Evolutionary conservation across 163 green algal genomes (phyloP).

Genomic region (Chlorella variabilis): DNA sequence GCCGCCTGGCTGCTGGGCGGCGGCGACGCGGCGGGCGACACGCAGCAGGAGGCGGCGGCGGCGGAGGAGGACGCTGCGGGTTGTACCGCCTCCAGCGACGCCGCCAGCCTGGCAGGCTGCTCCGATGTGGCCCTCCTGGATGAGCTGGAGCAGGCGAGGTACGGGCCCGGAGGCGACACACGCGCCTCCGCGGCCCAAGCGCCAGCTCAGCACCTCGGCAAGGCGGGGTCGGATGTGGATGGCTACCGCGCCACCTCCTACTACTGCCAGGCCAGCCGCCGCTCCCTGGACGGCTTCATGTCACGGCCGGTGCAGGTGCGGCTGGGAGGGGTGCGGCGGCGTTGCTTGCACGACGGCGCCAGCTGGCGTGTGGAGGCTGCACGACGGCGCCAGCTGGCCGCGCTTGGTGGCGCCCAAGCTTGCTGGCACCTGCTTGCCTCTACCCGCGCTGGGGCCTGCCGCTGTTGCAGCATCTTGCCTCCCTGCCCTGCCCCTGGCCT

Average conservation of each 20-base stretch:
- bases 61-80: not conserved
- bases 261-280: not conserved
- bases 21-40: not conserved
- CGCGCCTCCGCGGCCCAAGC: not conserved
- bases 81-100: not conserved
- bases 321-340: not conserved
- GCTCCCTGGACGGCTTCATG: constrained; percentile 22
- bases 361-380: too few relatives aligned
- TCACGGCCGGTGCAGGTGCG: constrained; percentile 1
- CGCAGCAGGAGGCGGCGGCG: not conserved
- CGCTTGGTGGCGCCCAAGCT: not conserved
- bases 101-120: not conserved
- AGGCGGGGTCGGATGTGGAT: not conserved
- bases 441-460: too few relatives aligned
- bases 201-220: too few relatives aligned
- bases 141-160: not conserved
- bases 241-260: not conserved
- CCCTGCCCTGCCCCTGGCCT: too few relatives aligned
- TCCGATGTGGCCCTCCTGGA: not conserved
- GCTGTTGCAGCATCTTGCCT: too few relatives aligned
- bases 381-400: not conserved
- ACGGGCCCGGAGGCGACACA: too few relatives aligned
- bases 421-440: not conserved
- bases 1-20: constrained; percentile 22
- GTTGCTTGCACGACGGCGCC: not conserved